Evolutionary conservation across 192 early-diverging fungal species (phyloP).

Genomic region (Linnemannia exigua): DNA sequence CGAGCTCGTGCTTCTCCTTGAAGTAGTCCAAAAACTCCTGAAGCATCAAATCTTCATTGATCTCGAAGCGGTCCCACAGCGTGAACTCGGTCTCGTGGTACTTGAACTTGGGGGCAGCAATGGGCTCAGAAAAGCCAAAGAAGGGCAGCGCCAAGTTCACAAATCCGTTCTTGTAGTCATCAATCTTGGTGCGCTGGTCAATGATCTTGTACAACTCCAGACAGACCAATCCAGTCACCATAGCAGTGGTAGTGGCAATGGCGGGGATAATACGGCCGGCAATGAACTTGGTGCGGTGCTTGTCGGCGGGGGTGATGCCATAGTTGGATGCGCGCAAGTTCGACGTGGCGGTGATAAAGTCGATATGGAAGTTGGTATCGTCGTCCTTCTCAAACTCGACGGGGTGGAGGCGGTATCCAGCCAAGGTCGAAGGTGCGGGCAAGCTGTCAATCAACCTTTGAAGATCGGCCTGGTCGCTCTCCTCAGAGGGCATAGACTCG

Average conservation of each 20-base stretch:
- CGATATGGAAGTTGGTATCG: constrained; percentile 99
- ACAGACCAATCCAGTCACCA: constrained; percentile 97
- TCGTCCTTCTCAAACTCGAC: constrained; percentile 99
- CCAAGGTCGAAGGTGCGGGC: constrained; percentile 84
- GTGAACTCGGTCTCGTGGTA: constrained; percentile 91
- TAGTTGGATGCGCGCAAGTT: constrained; percentile 94
- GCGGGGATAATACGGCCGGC: constrained; percentile 94
- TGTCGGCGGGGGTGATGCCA: constrained; percentile 78
- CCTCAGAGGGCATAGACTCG: constrained; percentile 71
- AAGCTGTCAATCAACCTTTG: constrained; percentile 77
- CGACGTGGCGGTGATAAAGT: constrained; percentile 98
- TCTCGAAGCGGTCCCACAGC: constrained; percentile 97
- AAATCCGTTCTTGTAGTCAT: constrained; percentile 99
- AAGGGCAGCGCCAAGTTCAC: constrained; percentile 98
- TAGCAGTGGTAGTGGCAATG: constrained; percentile 95
- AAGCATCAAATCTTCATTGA: constrained; percentile 87
- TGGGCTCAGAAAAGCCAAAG: constrained; percentile 99
- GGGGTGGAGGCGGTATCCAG: constrained; percentile 88
- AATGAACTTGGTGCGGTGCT: constrained; percentile 90
- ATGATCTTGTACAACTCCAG: constrained; percentile 98
- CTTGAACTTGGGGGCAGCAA: constrained; percentile 88
- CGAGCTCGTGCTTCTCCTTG: constrained; percentile 83
- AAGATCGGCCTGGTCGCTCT: constrained; percentile 70
- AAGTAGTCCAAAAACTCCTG: constrained; percentile 92
- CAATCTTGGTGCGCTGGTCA: constrained; percentile 82